phyloP scores from a whole-genome alignment of 2,329 filamentous ascomycete species.

The Ophiosphaerella korrae region DNA sequence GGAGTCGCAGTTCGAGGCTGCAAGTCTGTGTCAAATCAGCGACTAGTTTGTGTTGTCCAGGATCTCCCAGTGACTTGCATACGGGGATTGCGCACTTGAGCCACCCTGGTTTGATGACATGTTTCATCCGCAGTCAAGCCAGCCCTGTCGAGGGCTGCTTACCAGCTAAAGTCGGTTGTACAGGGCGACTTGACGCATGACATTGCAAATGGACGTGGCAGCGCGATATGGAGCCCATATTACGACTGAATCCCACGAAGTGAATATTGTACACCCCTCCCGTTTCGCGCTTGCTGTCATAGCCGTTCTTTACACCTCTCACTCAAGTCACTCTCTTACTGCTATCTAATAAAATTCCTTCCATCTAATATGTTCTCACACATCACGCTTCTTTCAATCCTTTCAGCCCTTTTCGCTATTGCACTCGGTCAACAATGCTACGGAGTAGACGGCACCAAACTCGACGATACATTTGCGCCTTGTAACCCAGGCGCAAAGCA shows the following conservation, averaged over 20 bases:
- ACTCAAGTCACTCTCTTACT: conserved; percentile 9
- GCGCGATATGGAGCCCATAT: conserved; percentile 20
- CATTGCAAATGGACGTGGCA: conserved; percentile 21
- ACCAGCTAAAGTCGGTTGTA: conserved; percentile 23
- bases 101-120: conserved; percentile 29
- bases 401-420: conserved; percentile 14
- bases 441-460: conserved; percentile 32
- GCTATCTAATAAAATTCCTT: neutral
- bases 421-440: conserved; percentile 36
- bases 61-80: conserved; percentile 16
- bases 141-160: conserved; percentile 21
- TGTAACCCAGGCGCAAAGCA: conserved; percentile 37
- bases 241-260: conserved; percentile 5
- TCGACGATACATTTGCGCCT: conserved; percentile 35
- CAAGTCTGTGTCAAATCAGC: conserved; percentile 11
- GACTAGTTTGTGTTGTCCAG: conserved; percentile 27
- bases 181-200: conserved; percentile 29
- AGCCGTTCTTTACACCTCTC: neutral
- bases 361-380: conserved; percentile 26
- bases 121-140: conserved; percentile 30
- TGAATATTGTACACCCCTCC: conserved; percentile 4
- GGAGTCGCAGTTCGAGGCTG: conserved; percentile 7
- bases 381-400: conserved; percentile 18
- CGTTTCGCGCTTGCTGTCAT: conserved; percentile 1
- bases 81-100: conserved; percentile 17